Conservation (phyloP, 345 rosid genomes). For the Aquilaria yunnanensis region DNA sequence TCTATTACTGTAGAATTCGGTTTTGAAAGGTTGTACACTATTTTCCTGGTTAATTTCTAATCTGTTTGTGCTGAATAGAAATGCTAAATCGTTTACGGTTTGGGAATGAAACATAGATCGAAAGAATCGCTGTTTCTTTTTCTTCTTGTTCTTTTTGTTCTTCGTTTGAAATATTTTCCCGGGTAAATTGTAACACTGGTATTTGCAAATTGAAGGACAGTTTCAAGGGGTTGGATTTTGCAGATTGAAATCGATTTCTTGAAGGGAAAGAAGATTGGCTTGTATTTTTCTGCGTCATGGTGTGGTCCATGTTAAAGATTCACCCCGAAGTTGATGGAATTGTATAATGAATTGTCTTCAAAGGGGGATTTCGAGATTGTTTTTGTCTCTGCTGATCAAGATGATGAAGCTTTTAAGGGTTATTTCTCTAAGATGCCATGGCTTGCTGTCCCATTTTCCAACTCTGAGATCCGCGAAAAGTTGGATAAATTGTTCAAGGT, state of each 20-base stretch:
- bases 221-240: not conserved
- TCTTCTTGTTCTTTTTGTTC: too few relatives aligned
- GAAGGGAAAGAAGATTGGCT: conserved; percentile 70
- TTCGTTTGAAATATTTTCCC: too few relatives aligned
- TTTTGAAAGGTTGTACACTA: too few relatives aligned
- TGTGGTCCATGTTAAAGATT: conserved; percentile 67
- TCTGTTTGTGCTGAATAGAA: too few relatives aligned
- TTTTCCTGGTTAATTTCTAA: too few relatives aligned
- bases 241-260: conserved; percentile 63
- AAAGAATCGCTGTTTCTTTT: too few relatives aligned
- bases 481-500: conserved; percentile 51
- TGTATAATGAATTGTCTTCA: conserved; percentile 39
- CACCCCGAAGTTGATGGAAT: conserved; percentile 57
- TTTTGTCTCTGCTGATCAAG: conserved; percentile 49
- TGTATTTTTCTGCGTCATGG: conserved; percentile 87
- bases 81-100: too few relatives aligned
- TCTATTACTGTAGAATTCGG: too few relatives aligned
- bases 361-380: conserved; percentile 56
- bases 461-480: conserved; percentile 40
- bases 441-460: conserved; percentile 76
- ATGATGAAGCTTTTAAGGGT: conserved; percentile 43
- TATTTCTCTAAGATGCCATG: conserved; percentile 85
- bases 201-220: too few relatives aligned
- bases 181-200: too few relatives aligned
- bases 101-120: too few relatives aligned